These are phyloP conservation scores for Aspergillus jensenii DNA, from an alignment of 2,329 filamentous ascomycete species.

Conservation along the genomic window DNA sequence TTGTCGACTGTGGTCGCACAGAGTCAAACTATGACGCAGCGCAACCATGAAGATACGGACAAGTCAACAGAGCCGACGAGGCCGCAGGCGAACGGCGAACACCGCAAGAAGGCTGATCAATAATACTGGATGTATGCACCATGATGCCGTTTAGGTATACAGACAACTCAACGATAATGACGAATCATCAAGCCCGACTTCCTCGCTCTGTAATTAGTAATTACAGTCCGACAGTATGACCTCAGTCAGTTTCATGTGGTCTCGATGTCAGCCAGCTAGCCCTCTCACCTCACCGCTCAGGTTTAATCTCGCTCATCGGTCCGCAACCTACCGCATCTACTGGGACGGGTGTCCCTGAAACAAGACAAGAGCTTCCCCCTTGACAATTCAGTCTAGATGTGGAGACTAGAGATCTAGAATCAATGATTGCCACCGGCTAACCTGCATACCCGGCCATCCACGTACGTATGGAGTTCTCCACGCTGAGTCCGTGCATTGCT, in stretches of 20 bases:
- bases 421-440: conserved; percentile 12
- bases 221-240: not conserved
- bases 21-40: not conserved
- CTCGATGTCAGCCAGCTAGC: not conserved
- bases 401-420: conserved; percentile 6
- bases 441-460: conserved; percentile 8
- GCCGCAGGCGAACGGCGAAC: not conserved
- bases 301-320: not conserved
- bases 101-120: not conserved
- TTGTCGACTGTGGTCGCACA: not conserved
- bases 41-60: not conserved
- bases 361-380: not conserved
- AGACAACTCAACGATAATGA: not conserved
- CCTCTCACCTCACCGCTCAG: not conserved
- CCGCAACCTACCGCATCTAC: not conserved
- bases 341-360: conserved; percentile 1
- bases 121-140: not conserved
- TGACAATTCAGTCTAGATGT: not conserved
- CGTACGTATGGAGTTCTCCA: not conserved
- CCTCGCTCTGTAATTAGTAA: not conserved
- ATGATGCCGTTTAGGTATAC: not conserved
- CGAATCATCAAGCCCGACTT: not conserved
- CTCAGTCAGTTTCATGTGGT: not conserved
- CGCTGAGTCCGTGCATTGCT: conserved; percentile 4
- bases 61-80: not conserved